Evolutionary conservation across 805 yeast species (phyloP), one percentile per base, ranked within the genome.

Genomic region (Saturnispora sekii): DNA sequence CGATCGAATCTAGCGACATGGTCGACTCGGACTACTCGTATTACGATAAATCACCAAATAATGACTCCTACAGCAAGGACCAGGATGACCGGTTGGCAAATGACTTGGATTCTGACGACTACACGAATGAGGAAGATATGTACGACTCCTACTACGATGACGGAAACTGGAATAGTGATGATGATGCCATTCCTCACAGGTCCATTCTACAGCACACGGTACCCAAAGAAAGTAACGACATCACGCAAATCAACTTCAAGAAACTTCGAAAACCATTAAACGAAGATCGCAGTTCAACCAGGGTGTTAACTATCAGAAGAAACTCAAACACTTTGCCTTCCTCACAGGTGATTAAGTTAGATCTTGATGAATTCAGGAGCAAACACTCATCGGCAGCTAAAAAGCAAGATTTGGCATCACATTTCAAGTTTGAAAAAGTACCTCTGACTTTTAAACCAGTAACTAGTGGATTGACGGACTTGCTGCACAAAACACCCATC

Each of bases 401-500:
- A 29, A n/a, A 32, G 33, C 15, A 28, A 10, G 29, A 10, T 14
- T 1, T 21, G 18, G 11, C 11, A 8, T 29, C 38, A 12, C 38
- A 21, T 7, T 31, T 41, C 12, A 26, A 38, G 30, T 30, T 30
- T 35, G 30, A 32, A 9, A 38, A 38, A 26, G 14, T n/a, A 3
- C 32, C 14, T 10, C 29, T 18, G 4, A 7, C 16, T 7, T 7
- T n/a, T 21, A 30, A n/a, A 36, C 18, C 21, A 26, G 30, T 8
- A 12, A 7, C 4, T 45, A 18, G 30, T 16, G 64, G 63, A 26
- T 55, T 74, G 32, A 70, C 77, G 14, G 55, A 63, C 1, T 51
- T 77, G 55, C 69, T 78, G 15, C 67, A 66, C 29, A 66, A 67
- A 26, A 65, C 65, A 31, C 58, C 55, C 8, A 65, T 72, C 40